Conservation (phyloP, 2,329 filamentous ascomycete genomes). For the Colletotrichum orchidophilum region DNA sequence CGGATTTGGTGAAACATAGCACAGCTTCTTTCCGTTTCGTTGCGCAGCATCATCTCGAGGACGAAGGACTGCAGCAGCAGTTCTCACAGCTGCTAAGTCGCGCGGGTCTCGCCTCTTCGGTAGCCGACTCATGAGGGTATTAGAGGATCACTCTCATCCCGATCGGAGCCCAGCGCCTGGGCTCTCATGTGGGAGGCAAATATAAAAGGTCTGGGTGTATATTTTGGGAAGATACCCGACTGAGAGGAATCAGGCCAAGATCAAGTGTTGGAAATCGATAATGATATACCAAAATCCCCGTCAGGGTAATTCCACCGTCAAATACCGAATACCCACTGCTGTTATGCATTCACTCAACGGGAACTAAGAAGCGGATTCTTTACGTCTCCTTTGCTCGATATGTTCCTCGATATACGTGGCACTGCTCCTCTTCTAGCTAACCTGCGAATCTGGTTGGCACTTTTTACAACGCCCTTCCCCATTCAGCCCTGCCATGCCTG, state of each 20-base stretch:
- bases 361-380: background rate
- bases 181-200: background rate
- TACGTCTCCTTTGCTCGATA: background rate
- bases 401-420: background rate
- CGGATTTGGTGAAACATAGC: background rate
- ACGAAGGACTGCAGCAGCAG: background rate
- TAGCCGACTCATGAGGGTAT: too few species aligned
- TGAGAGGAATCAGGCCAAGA: background rate
- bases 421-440: background rate
- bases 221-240: background rate
- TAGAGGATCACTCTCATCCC: too few species aligned
- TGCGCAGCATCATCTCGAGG: background rate
- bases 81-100: background rate
- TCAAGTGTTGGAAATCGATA: background rate
- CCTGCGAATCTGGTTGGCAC: background rate
- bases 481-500: conserved; percentile 13
- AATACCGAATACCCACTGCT: background rate
- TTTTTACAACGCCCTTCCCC: background rate
- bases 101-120: background rate
- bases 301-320: background rate
- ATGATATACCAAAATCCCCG: background rate
- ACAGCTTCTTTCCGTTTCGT: background rate
- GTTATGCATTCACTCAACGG: background rate
- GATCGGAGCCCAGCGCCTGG: too few species aligned
- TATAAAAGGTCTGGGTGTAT: background rate